Evolutionary conservation across 306 rosid genomes (phyloP), one percentile per base, ranked within the genome.

Genomic region (Vigna hirtella): DNA sequence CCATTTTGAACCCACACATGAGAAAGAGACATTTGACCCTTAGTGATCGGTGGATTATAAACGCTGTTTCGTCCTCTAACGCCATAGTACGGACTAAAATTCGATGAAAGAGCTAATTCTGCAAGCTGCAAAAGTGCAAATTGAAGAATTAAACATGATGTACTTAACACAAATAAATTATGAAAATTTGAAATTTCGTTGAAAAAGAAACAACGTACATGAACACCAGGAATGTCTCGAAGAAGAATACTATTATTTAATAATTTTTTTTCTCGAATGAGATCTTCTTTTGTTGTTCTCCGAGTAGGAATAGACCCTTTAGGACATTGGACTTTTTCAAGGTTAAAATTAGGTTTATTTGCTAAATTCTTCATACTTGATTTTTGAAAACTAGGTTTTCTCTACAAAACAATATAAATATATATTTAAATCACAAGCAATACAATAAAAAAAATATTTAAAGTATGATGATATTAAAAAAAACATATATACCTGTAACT

Each of bases 211-310:
- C 15, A 36, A 24, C 73, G 4, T 72, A 79, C 78, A 62, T 62
- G 73, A 16, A 0, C 1, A n/a, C 1, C n/a, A 3, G 10, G 24
- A 4, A 0, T 2, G 18, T 17, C 26, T 38, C 52, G 14, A 28
- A 3, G 5, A 8, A 72, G 2, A 1, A 24, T 24, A 24, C 28
- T 24, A 24, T 1, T 24, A 2, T 24, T 24, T 24, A 24, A 24
- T 24, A 24, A 24, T 0, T 24, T 2, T 24, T 24, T 24, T 1
- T 24, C 14, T 64, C 11, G 22, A 42, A 80, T 73, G 3, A 73
- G 69, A 7, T 80, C 79, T 1, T 43, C 7, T 52, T 64, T 79
- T 1, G 79, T 72, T 72, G 24, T 63, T 12, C 83, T 72, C 1
- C 18, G 28, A n/a, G 72, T 64, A 38, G 79, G 83, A 7, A 79